Base-by-base conservation (phyloP, 2,329 filamentous ascomycete genomes). In the Colletotrichum sp. region DNA sequence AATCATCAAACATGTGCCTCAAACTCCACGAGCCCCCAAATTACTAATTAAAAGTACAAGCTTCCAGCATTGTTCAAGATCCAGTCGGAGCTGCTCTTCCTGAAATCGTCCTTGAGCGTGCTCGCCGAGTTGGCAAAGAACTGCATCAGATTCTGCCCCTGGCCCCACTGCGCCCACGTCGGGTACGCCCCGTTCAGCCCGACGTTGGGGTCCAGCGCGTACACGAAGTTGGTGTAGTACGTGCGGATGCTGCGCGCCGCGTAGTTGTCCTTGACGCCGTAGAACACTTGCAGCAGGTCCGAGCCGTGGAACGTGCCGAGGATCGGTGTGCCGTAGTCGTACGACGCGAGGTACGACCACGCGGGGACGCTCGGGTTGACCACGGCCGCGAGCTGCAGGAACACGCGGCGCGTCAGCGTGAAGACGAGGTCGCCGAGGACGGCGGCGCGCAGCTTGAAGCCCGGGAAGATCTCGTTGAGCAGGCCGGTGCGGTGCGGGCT, bases 331-430 rank as follows among this genome's bases (percentile, higher is more conserved):
- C 93, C 93, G 81, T 93, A 92, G 85, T 93, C 84, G 84, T 96
- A 96, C 0, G 92, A 93, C 0, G 93, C 85, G 2, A 97, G 89
- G 84, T 96, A 97, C 0, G 93, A 95, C 94, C 94, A 97, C 2
- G 87, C 86, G 0, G 92, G 92, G 0, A 95, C 91, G 4, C 36
- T 39, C 0, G 39, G 92, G 55, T 86, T 84, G 7, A 86, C 81
- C 3, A 82, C 73, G 0, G 79, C 80, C 1, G 88, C 81, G 3
- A 82, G 77, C 24, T 86, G 80, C 28, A 94, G 86, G 79, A 92
- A 90, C 4, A 86, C 74, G 8, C 82, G 78, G 2, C 48, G 82
- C 69, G 65, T 86, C 5, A 83, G 80, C 3, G 79, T 82, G 83
- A 94, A 94, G 1, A 88, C 88, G 0, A 92, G 77, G 78, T 94